Evolutionary conservation across 2,329 filamentous ascomycete species (phyloP).

Genomic region (Exophiala oligosperma): DNA sequence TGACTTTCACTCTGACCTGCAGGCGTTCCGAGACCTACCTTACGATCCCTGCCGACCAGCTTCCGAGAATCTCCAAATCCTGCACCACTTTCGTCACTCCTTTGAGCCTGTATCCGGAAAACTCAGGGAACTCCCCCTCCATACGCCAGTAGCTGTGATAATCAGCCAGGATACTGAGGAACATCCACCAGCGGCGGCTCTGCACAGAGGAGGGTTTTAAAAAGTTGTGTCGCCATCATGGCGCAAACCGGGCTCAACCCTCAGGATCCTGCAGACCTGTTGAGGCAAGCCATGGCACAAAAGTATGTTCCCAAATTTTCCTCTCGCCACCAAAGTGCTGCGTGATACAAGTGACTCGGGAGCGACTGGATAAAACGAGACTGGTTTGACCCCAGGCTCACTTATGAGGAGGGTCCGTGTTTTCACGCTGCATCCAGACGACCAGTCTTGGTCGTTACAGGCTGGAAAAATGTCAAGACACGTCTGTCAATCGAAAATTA

Average conservation of each 20-base stretch:
- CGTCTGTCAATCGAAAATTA: no score
- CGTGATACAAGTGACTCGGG: constrained; percentile 7
- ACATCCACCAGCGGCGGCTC: constrained; percentile 1
- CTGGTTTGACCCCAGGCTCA: constrained; percentile 8
- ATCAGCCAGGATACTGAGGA: not conserved
- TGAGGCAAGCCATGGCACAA: constrained; percentile 59
- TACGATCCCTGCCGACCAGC: constrained; percentile 24
- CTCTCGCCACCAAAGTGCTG: constrained; percentile 11
- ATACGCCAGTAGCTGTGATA: constrained; percentile 16
- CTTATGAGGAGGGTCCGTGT: not conserved
- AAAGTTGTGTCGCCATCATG: constrained; percentile 22
- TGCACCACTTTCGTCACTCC: constrained; percentile 23
- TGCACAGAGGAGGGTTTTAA: constrained; percentile 18
- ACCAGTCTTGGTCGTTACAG: no score
- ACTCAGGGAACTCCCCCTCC: constrained; percentile 21
- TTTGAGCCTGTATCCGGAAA: constrained; percentile 21
- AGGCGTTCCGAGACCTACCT: constrained; percentile 11
- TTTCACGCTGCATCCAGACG: not conserved
- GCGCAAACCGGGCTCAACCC: constrained; percentile 39
- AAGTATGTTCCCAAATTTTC: constrained; percentile 50
- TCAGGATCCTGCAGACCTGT: constrained; percentile 56
- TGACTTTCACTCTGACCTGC: constrained; percentile 1
- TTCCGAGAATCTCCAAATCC: constrained; percentile 28
- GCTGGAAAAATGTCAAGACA: no score
- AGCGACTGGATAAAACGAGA: constrained; percentile 6